Conservation (phyloP, 768 basidiomycete genomes). For the Agaricus subrufescens region DNA sequence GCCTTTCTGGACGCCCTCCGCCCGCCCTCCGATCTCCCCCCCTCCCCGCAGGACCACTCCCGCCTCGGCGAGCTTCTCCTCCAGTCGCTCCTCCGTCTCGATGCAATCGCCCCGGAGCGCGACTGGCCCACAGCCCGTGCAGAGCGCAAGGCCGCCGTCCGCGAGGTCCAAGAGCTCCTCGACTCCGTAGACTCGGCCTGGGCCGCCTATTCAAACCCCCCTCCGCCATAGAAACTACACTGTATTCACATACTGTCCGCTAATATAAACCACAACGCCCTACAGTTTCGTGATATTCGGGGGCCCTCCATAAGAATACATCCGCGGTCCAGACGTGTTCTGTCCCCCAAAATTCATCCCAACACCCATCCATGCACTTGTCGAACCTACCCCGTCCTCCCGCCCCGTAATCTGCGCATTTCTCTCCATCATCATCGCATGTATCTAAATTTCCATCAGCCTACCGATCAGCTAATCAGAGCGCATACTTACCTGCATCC, state of each 20-base stretch:
- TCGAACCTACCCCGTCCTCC: constrained; percentile 18
- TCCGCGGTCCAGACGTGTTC: constrained; percentile 8
- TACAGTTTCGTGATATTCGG: constrained; percentile 16
- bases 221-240: constrained; percentile 21
- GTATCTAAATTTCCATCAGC: constrained; percentile 18
- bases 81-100: constrained; percentile 83
- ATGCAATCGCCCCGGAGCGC: constrained; percentile 69
- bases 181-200: constrained; percentile 76
- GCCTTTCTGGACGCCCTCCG: constrained; percentile 37
- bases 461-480: neutral
- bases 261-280: neutral
- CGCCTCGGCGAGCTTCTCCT: constrained; percentile 79
- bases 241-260: neutral
- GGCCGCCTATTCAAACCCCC: constrained; percentile 22
- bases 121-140: constrained; percentile 76
- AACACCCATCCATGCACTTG: constrained; percentile 12
- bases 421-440: constrained; percentile 73
- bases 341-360: neutral
- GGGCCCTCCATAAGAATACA: constrained; percentile 9
- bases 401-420: constrained; percentile 55
- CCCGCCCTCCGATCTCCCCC: constrained; percentile 15
- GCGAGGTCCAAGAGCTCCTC: constrained; percentile 76
- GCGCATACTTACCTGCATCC: constrained; percentile 62
- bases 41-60: constrained; percentile 30
- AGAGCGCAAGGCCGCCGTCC: constrained; percentile 83